Evolutionary conservation across 129 eudicot species (phyloP).

Genomic region (Flaveria sonorensis): DNA sequence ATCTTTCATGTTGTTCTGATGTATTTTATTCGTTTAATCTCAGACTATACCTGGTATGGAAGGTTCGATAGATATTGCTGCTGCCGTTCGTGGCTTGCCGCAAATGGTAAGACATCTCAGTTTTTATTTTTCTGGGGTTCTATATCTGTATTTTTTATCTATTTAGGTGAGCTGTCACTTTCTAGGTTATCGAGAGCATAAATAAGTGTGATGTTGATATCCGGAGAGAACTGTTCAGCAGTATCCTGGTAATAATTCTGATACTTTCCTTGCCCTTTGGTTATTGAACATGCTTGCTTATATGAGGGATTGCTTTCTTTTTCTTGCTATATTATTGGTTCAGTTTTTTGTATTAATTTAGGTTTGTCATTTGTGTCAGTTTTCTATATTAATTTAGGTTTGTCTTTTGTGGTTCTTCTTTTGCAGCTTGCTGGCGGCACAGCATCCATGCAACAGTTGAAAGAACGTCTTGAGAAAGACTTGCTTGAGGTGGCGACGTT

Average conservation of each 20-base stretch:
- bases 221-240: conserved; percentile 87
- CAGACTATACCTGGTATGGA: conserved; percentile 99
- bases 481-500: conserved; percentile 71
- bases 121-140: conserved; percentile 1
- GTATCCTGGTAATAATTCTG: conserved; percentile 66
- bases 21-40: conserved; percentile 11
- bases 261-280: neutral
- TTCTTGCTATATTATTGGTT: neutral
- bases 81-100: conserved; percentile 89
- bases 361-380: neutral
- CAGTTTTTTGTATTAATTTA: neutral
- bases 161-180: neutral
- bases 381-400: neutral
- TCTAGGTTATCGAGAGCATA: conserved; percentile 94
- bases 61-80: conserved; percentile 55
- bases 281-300: neutral
- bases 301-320: neutral
- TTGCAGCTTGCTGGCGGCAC: conserved; percentile 95
- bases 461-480: conserved; percentile 99
- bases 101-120: conserved; percentile 61
- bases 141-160: conserved; percentile 5
- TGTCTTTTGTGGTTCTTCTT: neutral
- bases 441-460: conserved; percentile 94
- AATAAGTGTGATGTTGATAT: conserved; percentile 96
- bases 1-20: conserved; percentile 16